Evolutionary conservation across 192 early-diverging fungal genomes (phyloP), one percentile per base, ranked within the genome.

Genomic region (Gryganskiella cystojenkinii): DNA sequence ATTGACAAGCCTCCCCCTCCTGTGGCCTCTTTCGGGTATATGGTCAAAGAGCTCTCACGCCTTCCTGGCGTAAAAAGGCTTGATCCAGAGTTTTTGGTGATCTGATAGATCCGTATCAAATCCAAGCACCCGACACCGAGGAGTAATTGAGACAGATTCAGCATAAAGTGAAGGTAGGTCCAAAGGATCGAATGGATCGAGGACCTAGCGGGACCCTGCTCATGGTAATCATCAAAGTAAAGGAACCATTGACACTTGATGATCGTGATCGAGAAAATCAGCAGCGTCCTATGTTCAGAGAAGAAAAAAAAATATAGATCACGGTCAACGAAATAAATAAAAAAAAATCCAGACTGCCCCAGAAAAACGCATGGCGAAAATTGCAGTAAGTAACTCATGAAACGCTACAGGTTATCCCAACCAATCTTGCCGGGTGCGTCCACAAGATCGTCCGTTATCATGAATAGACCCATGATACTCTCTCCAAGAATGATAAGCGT

Each of bases 191-290:
- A 78, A 24, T 70, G 61, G 22, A 70, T 58, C 3, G 73, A 46
- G 17, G 67, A 69, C 4, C 67, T 60, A 14, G 27, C 40, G 20
- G 53, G 68, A 47, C 75, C 74, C 64, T 83, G 82, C 51, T 85
- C 65, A 42, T 62, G 76, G 43, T 83, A 85, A 49, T 85, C 82
- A 24, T 85, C 84, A 80, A 85, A 85, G 63, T 83, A 85, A 55
- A 85, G 63, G 51, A 85, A 85, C 75, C 82, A 85, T 44, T 75
- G 81, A 24, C 69, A 72, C 64, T 83, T 81, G 44, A 85, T 81
- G 27, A 83, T 64, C 9, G 81, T 73, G 46, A 85, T 71, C 27
- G 80, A 82, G 64, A 85, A 79, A 42, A 83, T 83, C 13, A 72
- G 46, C 35, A 72, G n/a, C 10, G 66, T 74, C 70, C 55, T 80